These are phyloP conservation scores for Pleurotus pulmonarius DNA, from an alignment of 768 basidiomycete species.

Conservation along the genomic window DNA sequence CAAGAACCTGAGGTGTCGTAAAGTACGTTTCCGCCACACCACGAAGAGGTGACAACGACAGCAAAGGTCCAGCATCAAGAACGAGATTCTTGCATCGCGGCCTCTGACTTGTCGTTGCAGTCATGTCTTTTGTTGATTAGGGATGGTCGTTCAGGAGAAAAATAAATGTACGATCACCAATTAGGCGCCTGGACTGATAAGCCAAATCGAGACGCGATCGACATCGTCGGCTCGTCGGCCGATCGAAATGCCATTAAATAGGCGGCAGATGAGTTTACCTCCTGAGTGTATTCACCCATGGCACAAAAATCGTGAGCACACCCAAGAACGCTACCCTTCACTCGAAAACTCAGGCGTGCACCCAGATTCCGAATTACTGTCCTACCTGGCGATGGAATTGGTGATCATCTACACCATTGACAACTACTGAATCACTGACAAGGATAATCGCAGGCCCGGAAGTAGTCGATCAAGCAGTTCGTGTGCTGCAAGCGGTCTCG, in stretches of 20 bases:
- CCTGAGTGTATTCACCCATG: slow-evolving; percentile 23
- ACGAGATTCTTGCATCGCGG: slow-evolving; percentile 75
- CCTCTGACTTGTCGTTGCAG: slow-evolving; percentile 13
- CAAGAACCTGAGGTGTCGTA: slow-evolving; percentile 87
- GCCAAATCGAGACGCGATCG: slow-evolving; percentile 1
- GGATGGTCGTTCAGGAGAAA: slow-evolving; percentile 12
- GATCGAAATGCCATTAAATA: background rate
- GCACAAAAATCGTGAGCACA: slow-evolving; percentile 38
- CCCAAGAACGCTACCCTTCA: background rate
- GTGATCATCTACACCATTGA: slow-evolving; percentile 35
- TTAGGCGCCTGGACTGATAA: background rate
- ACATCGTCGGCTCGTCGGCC: background rate
- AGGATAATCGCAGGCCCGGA: slow-evolving; percentile 64
- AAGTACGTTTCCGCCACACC: slow-evolving; percentile 83
- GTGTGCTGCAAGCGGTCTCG: slow-evolving; percentile 73
- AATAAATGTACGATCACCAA: background rate
- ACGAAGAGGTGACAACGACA: slow-evolving; percentile 85
- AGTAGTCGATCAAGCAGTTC: slow-evolving; percentile 80
- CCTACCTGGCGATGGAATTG: slow-evolving; percentile 97
- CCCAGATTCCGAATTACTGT: slow-evolving; percentile 82
- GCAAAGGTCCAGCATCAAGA: slow-evolving; percentile 90
- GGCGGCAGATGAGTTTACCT: background rate
- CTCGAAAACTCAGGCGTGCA: background rate
- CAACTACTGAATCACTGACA: slow-evolving; percentile 9
- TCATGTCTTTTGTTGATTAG: slow-evolving; percentile 3